phyloP scores from a whole-genome alignment of 352 stramenopile genomes.

The Globisporangium yorkense region DNA sequence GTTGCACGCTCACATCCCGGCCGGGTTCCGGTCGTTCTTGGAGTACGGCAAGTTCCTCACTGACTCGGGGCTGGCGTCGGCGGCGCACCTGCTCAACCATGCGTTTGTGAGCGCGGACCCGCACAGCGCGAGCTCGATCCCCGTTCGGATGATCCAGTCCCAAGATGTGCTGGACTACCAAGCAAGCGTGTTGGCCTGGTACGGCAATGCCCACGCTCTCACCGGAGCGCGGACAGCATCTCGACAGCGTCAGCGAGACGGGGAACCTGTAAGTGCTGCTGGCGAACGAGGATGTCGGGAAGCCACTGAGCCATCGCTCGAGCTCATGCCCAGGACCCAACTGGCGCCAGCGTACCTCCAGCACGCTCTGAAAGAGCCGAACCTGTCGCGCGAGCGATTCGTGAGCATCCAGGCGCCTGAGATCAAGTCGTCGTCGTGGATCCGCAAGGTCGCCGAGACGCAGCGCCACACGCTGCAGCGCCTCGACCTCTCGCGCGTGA shows the following conservation, averaged over 20 bases:
- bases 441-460: constrained; percentile 40
- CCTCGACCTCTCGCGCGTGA: constrained; percentile 50
- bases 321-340: constrained; percentile 36
- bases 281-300: neutral
- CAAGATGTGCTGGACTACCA: constrained; percentile 12
- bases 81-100: constrained; percentile 44
- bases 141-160: constrained; percentile 5
- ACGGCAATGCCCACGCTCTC: constrained; percentile 13
- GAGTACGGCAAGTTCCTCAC: constrained; percentile 65
- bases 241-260: neutral
- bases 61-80: constrained; percentile 28
- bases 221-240: neutral
- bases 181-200: constrained; percentile 22
- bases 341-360: constrained; percentile 42
- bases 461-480: constrained; percentile 53
- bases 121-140: neutral
- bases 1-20: constrained; percentile 24
- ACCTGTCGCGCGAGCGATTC: constrained; percentile 47
- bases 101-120: constrained; percentile 24
- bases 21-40: constrained; percentile 44
- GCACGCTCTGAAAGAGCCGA: constrained; percentile 36
- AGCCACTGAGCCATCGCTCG: neutral
- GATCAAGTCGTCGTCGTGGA: constrained; percentile 54
- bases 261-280: neutral
- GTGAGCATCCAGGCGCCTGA: constrained; percentile 53